Evolutionary conservation across 352 stramenopile species (phyloP).

Genomic region (Pythium dissimile): DNA sequence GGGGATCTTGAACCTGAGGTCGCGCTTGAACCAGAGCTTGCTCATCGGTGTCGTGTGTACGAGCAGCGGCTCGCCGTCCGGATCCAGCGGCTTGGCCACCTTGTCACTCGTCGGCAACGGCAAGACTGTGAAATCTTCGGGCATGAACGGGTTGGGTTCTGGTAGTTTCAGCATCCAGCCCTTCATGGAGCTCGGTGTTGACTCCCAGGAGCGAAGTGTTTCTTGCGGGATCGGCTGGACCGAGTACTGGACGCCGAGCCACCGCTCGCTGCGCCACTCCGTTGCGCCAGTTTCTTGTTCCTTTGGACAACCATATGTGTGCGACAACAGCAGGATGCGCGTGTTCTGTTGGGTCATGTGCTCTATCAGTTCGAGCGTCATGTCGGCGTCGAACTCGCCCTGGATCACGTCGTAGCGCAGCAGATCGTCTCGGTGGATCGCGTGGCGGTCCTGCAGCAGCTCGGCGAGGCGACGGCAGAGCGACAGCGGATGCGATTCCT

Average conservation of each 20-base stretch:
- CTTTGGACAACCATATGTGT: slow-evolving; percentile 43
- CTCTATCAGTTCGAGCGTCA: slow-evolving; percentile 28
- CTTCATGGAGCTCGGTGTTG: neutral
- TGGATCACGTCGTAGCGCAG: slow-evolving; percentile 57
- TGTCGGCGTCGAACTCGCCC: slow-evolving; percentile 34
- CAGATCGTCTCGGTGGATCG: slow-evolving; percentile 41
- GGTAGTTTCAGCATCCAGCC: slow-evolving; percentile 12
- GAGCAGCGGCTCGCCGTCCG: slow-evolving; percentile 31
- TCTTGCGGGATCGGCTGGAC: slow-evolving; percentile 27
- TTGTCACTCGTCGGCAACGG: slow-evolving; percentile 1
- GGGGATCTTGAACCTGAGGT: slow-evolving; percentile 58
- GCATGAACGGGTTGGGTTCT: slow-evolving; percentile 66
- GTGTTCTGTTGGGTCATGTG: slow-evolving; percentile 50
- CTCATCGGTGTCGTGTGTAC: slow-evolving; percentile 25
- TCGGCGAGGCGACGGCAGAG: slow-evolving; percentile 50
- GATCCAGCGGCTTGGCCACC: slow-evolving; percentile 2
- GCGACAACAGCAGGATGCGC: slow-evolving; percentile 55
- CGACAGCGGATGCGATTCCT: slow-evolving; percentile 23
- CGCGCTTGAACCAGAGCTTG: slow-evolving; percentile 78
- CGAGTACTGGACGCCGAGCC: slow-evolving; percentile 61
- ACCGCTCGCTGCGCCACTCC: slow-evolving; percentile 36
- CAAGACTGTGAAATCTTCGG: slow-evolving; percentile 51
- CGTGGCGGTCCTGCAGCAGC: slow-evolving; percentile 47
- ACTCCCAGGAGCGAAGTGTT: slow-evolving; percentile 27
- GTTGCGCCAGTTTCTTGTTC: neutral